Conservation (phyloP, 495 filamentous ascomycete genomes). For the Chaetomidium leptoderma region DNA sequence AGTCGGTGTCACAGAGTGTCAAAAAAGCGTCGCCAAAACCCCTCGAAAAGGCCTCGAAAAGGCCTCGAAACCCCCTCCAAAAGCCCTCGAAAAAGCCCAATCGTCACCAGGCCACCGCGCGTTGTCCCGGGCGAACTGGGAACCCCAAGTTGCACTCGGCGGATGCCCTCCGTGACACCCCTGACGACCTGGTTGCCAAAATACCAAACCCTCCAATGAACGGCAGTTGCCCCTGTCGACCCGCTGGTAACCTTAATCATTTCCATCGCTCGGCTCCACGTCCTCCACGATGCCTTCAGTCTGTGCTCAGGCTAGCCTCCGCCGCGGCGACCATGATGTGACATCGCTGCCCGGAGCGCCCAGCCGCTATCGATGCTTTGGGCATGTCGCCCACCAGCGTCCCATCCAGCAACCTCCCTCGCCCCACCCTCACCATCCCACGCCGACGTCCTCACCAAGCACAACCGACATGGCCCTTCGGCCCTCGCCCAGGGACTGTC, state of each 20-base stretch:
- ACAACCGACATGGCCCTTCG: conserved; percentile 14
- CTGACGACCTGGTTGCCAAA: conserved; percentile 2
- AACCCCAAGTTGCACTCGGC: conserved; percentile 27
- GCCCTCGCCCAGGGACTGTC: conserved; percentile 5
- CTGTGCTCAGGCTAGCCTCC: conserved; percentile 16
- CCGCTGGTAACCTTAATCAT: conserved; percentile 26
- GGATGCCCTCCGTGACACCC: conserved; percentile 29
- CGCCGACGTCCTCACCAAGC: conserved; percentile 12
- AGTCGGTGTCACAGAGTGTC: too few species aligned
- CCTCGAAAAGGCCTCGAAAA: background rate
- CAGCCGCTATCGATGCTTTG: conserved; percentile 23
- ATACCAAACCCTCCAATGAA: conserved; percentile 26
- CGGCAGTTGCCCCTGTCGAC: conserved; percentile 29
- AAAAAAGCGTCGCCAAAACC: too few species aligned
- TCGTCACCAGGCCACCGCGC: background rate
- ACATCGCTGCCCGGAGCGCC: conserved; percentile 26
- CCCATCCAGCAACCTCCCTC: conserved; percentile 7
- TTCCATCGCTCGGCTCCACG: conserved; percentile 27
- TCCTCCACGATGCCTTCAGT: conserved; percentile 13
- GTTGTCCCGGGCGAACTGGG: background rate
- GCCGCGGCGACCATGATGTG: conserved; percentile 15
- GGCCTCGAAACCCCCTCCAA: background rate
- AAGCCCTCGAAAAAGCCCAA: too few species aligned
- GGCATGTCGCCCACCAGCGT: conserved; percentile 13
- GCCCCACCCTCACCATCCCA: conserved; percentile 11